Evolutionary conservation across 2,329 filamentous ascomycete genomes (phyloP), one percentile per base, ranked within the genome.

Genomic region (Pseudocercospora crystallina): DNA sequence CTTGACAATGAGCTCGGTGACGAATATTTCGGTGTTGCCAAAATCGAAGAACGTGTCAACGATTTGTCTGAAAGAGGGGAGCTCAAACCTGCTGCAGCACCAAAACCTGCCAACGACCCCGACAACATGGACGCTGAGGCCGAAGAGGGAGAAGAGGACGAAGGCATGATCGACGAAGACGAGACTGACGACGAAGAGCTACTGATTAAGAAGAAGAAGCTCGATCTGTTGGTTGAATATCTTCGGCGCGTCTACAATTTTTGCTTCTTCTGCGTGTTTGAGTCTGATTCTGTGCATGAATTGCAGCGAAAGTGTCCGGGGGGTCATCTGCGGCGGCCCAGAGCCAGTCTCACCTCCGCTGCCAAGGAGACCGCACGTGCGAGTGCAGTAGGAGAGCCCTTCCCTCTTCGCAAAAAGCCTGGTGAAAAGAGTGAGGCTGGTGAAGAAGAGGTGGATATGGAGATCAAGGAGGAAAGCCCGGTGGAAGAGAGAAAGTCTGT

Each of bases 211-310:
- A 97, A 97, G 81, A 97, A 99, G 78, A 91, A 94, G 65, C 82
- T 99, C 43, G 94, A 99, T 72, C 78, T 99, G 32, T 80, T 96
- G 70, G 94, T 97, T 46, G 94, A 99, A 73, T 99, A 99, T 69
- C 80, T 99, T 53, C 90, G 94, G 45, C 86, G 94, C 12, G 94
- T 99, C 45, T 95, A 95, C 79, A 96, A 94, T 73, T 97, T 99
- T 74, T 99, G 94, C 76, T 96, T 99, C 78, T 99, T 97, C 76
- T 99, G 94, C 69, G 95, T 99, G 5, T 97, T 99, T 61, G 94
- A 99, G 73, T 94, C 90, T 66, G 94, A 99, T 70, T 97, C 92
- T 0, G 86, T 97, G 15, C 94, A 99, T 65, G 94, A 99, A 73
- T 78, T 99, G 59, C 91, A 89, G 35, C 85, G 94, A 53, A 97